Evolutionary conservation across 805 yeast species (phyloP), one percentile per base, ranked within the genome.

Genomic region (Maudiozyma bulderi): DNA sequence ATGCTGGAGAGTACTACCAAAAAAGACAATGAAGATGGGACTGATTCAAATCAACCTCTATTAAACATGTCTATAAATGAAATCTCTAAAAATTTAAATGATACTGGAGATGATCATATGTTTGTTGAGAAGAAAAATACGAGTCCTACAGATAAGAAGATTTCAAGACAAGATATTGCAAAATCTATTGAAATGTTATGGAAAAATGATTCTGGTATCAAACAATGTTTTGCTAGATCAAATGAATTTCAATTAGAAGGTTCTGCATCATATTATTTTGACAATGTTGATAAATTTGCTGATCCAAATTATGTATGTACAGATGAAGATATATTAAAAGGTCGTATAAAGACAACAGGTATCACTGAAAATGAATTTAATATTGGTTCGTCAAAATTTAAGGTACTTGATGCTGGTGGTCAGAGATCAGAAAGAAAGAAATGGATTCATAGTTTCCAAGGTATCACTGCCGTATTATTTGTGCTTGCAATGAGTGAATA

Each of bases 361-460:
- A 88, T 93, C 47, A 85, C 95, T 1, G 96, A 91, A 64, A 84
- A 93, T 6, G 77, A 74, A 48, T 90, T 93, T 68, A 73, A 74
- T 49, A 79, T 91, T 52, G 78, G 80, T 8, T 74, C 79, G 3
- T 75, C 80, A 44, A 78, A 74, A 54, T 82, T 90, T 63, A 81
- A 80, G 59, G 86, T 93, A 40, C 70, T 89, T 42, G 99, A 93
- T 72, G 98, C 96, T 4, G 99, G 99, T 47, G 99, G 99, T 1
- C 97, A 90, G 68, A 71, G 96, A 52, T 80, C 87, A 20, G 97
- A 90, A 64, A 75, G 97, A 52, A 80, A 84, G 57, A 90, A 90
- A 64, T 90, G 97, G 97, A 86, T 90, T 53, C 96, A 89, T 61
- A 87, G 95, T 61, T 90, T 90, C 67, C 93, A 90, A 60, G 87